Percentiles rank a stretch among this genome's conserved stretches.
phyloP scores from a whole-genome alignment of 2,329 filamentous ascomycete species.

The Bimuria novae-zelandiae region DNA sequence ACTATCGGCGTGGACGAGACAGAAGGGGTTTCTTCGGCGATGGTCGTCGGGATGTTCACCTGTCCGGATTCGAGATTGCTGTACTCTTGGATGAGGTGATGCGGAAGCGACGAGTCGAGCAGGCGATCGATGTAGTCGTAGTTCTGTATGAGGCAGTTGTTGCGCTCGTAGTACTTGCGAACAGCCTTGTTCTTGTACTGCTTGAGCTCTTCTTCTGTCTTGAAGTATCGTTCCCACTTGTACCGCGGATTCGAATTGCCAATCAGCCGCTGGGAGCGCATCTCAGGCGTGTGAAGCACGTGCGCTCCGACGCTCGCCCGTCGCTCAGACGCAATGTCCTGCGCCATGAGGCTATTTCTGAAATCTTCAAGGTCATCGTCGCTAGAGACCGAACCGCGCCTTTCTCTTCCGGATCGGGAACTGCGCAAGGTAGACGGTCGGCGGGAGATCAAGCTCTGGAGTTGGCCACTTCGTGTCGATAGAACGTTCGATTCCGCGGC shows the following conservation, averaged over 20 bases:
- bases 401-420: slow-evolving; percentile 21
- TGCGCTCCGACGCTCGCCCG: slow-evolving; percentile 49
- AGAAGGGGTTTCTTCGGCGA: slow-evolving; percentile 65
- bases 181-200: slow-evolving; percentile 69
- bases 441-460: slow-evolving; percentile 43
- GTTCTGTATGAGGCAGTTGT: slow-evolving; percentile 85
- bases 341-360: slow-evolving; percentile 33
- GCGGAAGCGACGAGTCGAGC: slow-evolving; percentile 88
- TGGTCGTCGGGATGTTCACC: slow-evolving; percentile 72
- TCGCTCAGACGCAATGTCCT: slow-evolving; percentile 43
- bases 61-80: slow-evolving; percentile 64
- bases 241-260: slow-evolving; percentile 87
- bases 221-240: slow-evolving; percentile 85
- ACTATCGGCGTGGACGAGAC: slow-evolving; percentile 21
- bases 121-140: slow-evolving; percentile 93
- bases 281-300: slow-evolving; percentile 62
- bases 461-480: slow-evolving; percentile 51
- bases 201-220: slow-evolving; percentile 73
- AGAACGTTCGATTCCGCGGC: slow-evolving; percentile 44
- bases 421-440: slow-evolving; percentile 39
- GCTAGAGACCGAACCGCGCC: slow-evolving; percentile 35
- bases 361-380: slow-evolving; percentile 39
- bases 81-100: slow-evolving; percentile 90
- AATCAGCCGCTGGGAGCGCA: slow-evolving; percentile 84
- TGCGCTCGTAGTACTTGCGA: slow-evolving; percentile 86